Base-by-base conservation (phyloP, 768 basidiomycete genomes). In the Omphalotus guepiniiformis region DNA sequence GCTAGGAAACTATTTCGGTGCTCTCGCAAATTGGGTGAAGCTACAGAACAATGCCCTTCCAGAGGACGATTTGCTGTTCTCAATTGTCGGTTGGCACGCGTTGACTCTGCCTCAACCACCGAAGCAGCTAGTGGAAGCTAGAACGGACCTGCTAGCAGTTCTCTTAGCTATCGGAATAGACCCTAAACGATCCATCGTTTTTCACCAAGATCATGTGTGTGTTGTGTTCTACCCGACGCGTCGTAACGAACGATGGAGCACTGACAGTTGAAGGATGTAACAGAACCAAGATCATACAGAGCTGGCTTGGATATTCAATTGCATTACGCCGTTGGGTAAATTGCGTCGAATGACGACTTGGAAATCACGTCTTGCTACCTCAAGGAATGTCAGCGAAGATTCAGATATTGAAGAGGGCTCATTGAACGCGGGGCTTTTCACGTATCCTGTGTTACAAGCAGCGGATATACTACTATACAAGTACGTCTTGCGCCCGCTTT, bases 1-100 rank as follows among this genome's bases (percentile, higher is more conserved):
- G 93, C 73, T 96, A 58, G 95, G 95, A 36, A 97, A 98, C 63
- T 90, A 92, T 58, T 74, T 97, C 3, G 95, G 95, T 3, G 93
- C 94, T 0, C 71, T 96, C 23, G 78, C 79, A 16, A 93, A 93
- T 61, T 95, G 93, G 93, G 87, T 92, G 39, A 74, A 73, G 44
- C 70, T 96, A 22, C 91, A 95, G 64, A 70, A 76, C 35, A 69
- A 74, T 30, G 76, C 83, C 0, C 59, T 60, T 7, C 70, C 74
- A 1, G 69, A 78, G 8, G 86, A 91, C 58, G 68, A 74, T 43
- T 72, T 93, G 7, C 64, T 95, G 19, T 94, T 89, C 64, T 85
- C 89, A 1, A 83, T 96, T 52, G 94, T 94, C 11, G 94, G 94
- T 23, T 86, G 92, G 78, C 95, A 98, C 61, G 93, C 94, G 9